Conservation (phyloP, 371 early-diverging fungal genomes). For the Choanephora cucurbitarum region DNA sequence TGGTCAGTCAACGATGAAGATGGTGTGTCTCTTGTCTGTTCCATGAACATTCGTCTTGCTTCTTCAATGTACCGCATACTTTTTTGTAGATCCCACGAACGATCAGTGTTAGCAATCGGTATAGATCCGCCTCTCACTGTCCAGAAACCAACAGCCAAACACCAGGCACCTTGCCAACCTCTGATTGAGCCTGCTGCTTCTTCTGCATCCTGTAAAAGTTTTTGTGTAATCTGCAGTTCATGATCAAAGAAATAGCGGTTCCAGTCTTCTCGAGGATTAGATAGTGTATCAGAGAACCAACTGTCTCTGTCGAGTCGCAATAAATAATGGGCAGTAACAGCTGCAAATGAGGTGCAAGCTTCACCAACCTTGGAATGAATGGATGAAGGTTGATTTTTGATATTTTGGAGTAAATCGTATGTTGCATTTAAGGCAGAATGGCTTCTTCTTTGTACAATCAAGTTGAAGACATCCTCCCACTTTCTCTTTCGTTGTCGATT, state of each 20-base stretch:
- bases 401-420: neutral
- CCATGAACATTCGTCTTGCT: slow-evolving; percentile 2
- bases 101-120: neutral
- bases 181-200: neutral
- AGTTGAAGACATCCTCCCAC: neutral
- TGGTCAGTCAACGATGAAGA: neutral
- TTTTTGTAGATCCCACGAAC: neutral
- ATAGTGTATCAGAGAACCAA: neutral
- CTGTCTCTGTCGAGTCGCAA: neutral
- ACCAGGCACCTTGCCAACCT: slow-evolving; percentile 30
- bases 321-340: neutral
- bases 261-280: neutral
- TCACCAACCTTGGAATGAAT: neutral
- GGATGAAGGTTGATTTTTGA: neutral
- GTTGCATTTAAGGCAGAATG: neutral
- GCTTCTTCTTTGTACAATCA: neutral
- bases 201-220: neutral
- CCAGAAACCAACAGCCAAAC: slow-evolving; percentile 33
- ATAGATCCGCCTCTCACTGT: slow-evolving; percentile 9
- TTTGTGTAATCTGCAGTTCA: neutral
- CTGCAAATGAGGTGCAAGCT: neutral
- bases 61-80: neutral
- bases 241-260: neutral
- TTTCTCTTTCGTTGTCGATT: neutral
- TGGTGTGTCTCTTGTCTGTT: neutral